Evolutionary conservation across 495 filamentous ascomycete genomes (phyloP).

Genomic region (Penicillium ochrochloron): DNA sequence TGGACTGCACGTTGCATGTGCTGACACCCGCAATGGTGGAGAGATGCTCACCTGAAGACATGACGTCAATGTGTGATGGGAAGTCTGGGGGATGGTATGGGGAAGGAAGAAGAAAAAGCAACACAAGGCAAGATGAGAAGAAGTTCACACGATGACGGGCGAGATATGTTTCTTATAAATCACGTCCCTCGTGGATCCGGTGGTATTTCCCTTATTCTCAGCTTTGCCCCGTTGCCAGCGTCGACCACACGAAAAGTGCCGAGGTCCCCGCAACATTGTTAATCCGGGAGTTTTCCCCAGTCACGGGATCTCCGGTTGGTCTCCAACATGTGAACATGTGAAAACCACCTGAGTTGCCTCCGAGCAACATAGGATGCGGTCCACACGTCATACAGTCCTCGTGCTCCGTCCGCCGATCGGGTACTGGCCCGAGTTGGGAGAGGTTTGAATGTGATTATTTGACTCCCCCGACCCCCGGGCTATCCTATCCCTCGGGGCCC

Average conservation of each 20-base stretch:
- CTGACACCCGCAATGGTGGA: background rate
- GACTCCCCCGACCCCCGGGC: background rate
- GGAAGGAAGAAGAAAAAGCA: slow-evolving; percentile 14
- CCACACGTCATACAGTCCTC: slow-evolving; percentile 14
- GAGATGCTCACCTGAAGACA: slow-evolving; percentile 46
- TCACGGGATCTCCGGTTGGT: slow-evolving; percentile 32
- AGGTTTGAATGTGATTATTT: slow-evolving; percentile 16
- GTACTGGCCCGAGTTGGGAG: background rate
- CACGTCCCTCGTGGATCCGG: slow-evolving; percentile 29
- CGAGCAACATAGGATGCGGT: background rate
- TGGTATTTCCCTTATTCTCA: slow-evolving; percentile 42
- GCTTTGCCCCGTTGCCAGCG: slow-evolving; percentile 24
- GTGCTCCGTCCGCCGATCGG: slow-evolving; percentile 1
- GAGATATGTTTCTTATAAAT: slow-evolving; percentile 32
- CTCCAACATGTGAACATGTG: slow-evolving; percentile 20
- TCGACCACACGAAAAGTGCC: slow-evolving; percentile 35
- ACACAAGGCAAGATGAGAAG: slow-evolving; percentile 20
- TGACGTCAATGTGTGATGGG: slow-evolving; percentile 39
- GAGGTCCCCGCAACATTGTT: slow-evolving; percentile 47
- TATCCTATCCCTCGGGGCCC: slow-evolving; percentile 5
- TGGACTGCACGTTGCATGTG: slow-evolving; percentile 8
- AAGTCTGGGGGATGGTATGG: slow-evolving; percentile 17
- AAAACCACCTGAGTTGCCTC: background rate
- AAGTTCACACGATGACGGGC: slow-evolving; percentile 16
- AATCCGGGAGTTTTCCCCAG: slow-evolving; percentile 29